Evolutionary conservation across 2,329 filamentous ascomycete species (phyloP), one percentile per base, ranked within the genome.

Genomic region (Cladophialophora immunda): DNA sequence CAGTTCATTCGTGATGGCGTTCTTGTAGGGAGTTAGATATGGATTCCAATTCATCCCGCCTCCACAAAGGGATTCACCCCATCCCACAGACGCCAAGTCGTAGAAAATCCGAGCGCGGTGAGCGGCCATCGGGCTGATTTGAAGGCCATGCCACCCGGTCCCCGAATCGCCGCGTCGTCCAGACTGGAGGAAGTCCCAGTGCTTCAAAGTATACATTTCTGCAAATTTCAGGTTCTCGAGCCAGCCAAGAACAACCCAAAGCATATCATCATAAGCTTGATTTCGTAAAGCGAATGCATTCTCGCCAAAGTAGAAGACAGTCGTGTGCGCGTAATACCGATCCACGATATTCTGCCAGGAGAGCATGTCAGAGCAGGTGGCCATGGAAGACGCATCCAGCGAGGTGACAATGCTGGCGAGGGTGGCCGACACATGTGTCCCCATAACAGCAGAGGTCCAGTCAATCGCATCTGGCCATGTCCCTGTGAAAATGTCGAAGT

Each of bases 41-140:
- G 92, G 92, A 71, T 92, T 96, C 94, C 94, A 98, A 15, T 89
- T 86, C 91, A 98, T 96, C 53, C 94, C 94, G 25, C 94, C 94
- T 4, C 86, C 86, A 74, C 94, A 98, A 4, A 97, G 85, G 27
- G 83, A 84, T 25, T 87, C 90, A 75, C 96, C 91, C 93, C 94
- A 98, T 4, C 94, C 93, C 11, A 85, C 81, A 4, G 87, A 85
- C 4, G 92, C 91, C 41, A 97, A 81, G 32, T 94, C 90, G 85
- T 94, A 97, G 79, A 97, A 97, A 15, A 95, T 81, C 52, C 91
- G 88, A 0, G 93, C 90, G 50, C 94, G 88, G 75, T 96, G 92
- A 0, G 94, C 90, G 76, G 95, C 97, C 0, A 90, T 85, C 0
- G 88, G 85, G 27, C 87, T 84, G 83, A 93, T 97, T 73, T 91